phyloP scores from a whole-genome alignment of 2,329 filamentous ascomycete species.

The Huntiella moniliformis region DNA sequence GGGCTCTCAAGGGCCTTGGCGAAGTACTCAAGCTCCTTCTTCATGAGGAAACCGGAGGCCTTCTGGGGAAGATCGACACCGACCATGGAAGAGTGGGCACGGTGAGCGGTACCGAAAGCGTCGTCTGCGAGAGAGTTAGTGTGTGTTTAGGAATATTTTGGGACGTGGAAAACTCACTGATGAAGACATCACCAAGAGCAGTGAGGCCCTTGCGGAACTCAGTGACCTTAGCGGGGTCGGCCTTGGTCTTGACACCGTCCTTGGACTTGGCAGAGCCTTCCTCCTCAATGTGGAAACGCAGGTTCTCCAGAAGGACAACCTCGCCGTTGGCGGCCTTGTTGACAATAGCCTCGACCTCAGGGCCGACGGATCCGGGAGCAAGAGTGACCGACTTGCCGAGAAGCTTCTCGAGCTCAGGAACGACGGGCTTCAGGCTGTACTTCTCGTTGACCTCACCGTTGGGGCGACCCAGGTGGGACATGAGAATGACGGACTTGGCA shows the following conservation, averaged over 20 bases:
- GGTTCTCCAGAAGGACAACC: slow-evolving; percentile 85
- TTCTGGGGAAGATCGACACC: slow-evolving; percentile 90
- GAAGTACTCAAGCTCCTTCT: slow-evolving; percentile 99
- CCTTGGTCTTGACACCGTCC: slow-evolving; percentile 94
- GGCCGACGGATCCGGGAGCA: slow-evolving; percentile 75
- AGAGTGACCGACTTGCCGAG: slow-evolving; percentile 72
- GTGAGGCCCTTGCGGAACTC: slow-evolving; percentile 92
- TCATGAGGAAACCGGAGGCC: slow-evolving; percentile 95
- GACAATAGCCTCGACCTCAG: slow-evolving; percentile 76
- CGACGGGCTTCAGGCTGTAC: slow-evolving; percentile 87
- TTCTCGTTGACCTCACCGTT: slow-evolving; percentile 79
- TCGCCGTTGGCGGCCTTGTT: slow-evolving; percentile 64
- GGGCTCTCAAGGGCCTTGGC: slow-evolving; percentile 88
- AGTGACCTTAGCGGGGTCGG: slow-evolving; percentile 78
- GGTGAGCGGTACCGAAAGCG: slow-evolving; percentile 94
- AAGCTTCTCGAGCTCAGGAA: slow-evolving; percentile 79
- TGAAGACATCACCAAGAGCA: slow-evolving; percentile 81
- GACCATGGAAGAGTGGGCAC: slow-evolving; percentile 98
- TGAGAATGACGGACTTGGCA: slow-evolving; percentile 83
- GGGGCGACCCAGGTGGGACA: slow-evolving; percentile 95
- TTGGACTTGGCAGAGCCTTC: slow-evolving; percentile 90
- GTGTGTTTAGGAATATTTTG: background rate
- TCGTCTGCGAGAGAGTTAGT: slow-evolving; percentile 27
- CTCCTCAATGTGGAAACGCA: slow-evolving; percentile 96
- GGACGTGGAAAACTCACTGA: slow-evolving; percentile 46